Base-by-base conservation (phyloP, 2,329 filamentous ascomycete species). In the Zarea fungicola region DNA sequence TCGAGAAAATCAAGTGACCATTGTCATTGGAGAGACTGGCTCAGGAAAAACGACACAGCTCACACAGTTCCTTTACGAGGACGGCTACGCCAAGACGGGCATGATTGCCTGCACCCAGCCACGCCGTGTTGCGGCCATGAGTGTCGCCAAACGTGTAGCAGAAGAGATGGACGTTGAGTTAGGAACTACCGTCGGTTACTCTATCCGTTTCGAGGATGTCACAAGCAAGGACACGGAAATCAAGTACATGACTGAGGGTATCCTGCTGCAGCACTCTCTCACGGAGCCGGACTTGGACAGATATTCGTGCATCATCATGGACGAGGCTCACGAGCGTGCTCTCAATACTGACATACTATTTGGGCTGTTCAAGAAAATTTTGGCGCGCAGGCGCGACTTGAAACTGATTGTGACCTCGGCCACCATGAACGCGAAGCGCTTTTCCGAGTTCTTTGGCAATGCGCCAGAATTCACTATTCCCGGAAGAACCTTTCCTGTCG, bases 181-280 rank as follows among this genome's bases (percentile, higher is more conserved):
- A 9, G 93, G 93, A 42, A 84, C 85, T 49, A 80, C 85, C 1
- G 95, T 99, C 31, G 93, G 93, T 25, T 99, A 99, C 66, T 90
- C 93, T 1, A 99, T 99, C 63, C 90, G 93, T 47, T 99, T 99
- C 60, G 93, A 99, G 64, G 95, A 99, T 65, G 96, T 91, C 66
- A 99, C 93, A 1, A 96, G 89, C 72, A 89, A 90, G 57, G 87
- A 97, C 50, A 99, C 93, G 0, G 77, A 85, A 52, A 97, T 99
- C 71, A 99, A 99, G 69, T 99, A 99, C 67, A 96, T 99, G 91
- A 99, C 93, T 0, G 95, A 99, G 61, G 93, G 93, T 72, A 89
- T 99, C 19, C 73, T 99, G 37, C 78, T 99, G 26, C 81, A 93
- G 70, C 95, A 99, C 62, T 96, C 90, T 6, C 76, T 99, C 10